Base-by-base conservation (phyloP, 768 basidiomycete genomes). In the Terana coerulea region DNA sequence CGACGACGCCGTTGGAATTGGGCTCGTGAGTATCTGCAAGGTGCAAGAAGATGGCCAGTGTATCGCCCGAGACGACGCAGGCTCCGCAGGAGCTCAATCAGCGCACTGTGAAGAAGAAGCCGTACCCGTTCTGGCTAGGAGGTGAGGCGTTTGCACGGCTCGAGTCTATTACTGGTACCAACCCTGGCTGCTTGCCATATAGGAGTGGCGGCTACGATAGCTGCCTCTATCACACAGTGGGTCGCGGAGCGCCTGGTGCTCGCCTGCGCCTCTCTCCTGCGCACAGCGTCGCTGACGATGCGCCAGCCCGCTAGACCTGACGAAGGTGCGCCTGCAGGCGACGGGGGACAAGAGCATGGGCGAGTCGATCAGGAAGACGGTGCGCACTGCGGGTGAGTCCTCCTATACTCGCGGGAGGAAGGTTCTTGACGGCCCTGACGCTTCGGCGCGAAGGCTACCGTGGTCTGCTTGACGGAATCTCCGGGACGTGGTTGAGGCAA, bases 281-380 rank as follows among this genome's bases (percentile, higher is more conserved):
- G 29, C 28, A n/a, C 19, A 21, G 39, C 24, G 41, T 19, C 7
- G 57, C 49, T 46, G 42, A 49, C 43, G 10, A 35, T 41, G 49
- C 51, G 14, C 41, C 61, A 88, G 86, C 66, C 90, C 91, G 25
- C 72, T 93, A 43, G 90, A 93, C 73, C 75, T 95, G 50, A 95
- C 92, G 22, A 95, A 95, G 76, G 90, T 93, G 65, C 80, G 92
- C 49, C 72, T 95, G 53, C 92, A 95, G 67, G 91, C 92, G 4
- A 89, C 90, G 1, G 92, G 91, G 35, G 92, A 95, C 72, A 93
- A 91, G 69, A 79, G 87, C 49, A 94, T 95, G 92, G 72, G 94
- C 64, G 72, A 82, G 64, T 88, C 86, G 55, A 75, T 95, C 5
- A 75, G 76, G 67, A 93, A 93, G 77, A 95, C 92, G 0, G 74